Evolutionary conservation across 192 early-diverging fungal genomes (phyloP), one percentile per base, ranked within the genome.

Genomic region (Martensiomyces pterosporus): DNA sequence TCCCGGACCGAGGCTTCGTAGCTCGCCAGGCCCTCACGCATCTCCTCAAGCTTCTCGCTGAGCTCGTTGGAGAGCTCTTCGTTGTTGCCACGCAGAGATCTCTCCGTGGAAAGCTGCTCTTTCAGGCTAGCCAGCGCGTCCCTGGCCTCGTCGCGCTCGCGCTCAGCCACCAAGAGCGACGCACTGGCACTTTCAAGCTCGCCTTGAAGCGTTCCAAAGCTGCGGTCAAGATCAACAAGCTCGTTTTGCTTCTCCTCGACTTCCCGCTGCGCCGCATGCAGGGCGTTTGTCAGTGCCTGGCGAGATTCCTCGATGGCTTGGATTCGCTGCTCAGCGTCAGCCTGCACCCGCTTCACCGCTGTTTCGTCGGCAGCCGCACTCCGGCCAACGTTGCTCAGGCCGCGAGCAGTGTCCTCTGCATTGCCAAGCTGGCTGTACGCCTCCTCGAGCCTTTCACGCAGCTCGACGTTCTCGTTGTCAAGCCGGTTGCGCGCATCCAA

Each of bases 231-330:
- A 15, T 75, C 72, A 17, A 68, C 57, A 50, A 75, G 56, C 52
- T 86, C 86, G 50, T 80, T 75, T 35, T 78, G 67, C 73, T 83
- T 87, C 58, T 89, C 87, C 46, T 93, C 91, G 29, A 86, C 52
- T 53, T 91, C 91, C 49, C 86, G 87, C 46, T 85, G 73, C 2
- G 79, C 78, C 16, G 88, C 64, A 18, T 88, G 77, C 60, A 91
- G 85, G 9, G 85, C 80, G 17, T 86, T 80, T 15, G 88, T 60
- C n/a, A 91, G 73, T 13, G 89, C 88, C 57, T 83, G 76, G 7
- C 87, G 82, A 10, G 88, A 88, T 48, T 88, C 88, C 61, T 93
- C 91, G 2, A 91, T 73, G 35, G 83, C 82, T 19, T 83, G 84
- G 36, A 93, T 64, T 29, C 80, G 83, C 47, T 79, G 85, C 36